A percentile compares a stretch with the other conserved stretches of the same genome.
Evolutionary conservation across 2,329 filamentous ascomycete genomes (phyloP).

Genomic region (Colletotrichum scovillei): DNA sequence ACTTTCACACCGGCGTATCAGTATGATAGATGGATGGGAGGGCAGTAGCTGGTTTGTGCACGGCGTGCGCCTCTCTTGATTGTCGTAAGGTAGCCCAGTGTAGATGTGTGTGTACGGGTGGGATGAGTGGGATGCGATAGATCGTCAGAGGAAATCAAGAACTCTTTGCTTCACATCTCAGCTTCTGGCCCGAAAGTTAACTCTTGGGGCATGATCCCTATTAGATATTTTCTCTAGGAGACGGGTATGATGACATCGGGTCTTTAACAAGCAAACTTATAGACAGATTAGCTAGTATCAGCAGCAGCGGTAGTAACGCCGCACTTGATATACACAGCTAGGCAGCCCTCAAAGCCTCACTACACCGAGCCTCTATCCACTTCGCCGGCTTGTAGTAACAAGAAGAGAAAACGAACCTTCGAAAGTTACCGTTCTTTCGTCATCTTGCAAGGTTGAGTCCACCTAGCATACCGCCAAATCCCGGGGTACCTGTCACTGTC

Average conservation of each 20-base stretch:
- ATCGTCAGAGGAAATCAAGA: background rate
- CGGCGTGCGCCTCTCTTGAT: background rate
- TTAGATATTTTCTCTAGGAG: no score
- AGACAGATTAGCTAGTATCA: background rate
- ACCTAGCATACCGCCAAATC: background rate
- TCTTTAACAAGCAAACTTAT: background rate
- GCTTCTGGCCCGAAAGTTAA: background rate
- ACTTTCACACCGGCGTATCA: background rate
- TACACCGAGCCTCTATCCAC: background rate
- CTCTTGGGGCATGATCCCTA: background rate
- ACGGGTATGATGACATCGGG: background rate
- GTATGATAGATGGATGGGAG: background rate
- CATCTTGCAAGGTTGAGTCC: background rate
- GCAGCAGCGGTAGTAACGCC: background rate
- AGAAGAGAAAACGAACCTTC: background rate
- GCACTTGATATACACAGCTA: no score
- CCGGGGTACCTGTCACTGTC: background rate
- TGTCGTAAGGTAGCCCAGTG: background rate
- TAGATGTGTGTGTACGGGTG: background rate
- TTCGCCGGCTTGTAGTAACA: accelerated
- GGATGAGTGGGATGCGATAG: background rate
- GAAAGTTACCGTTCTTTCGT: background rate
- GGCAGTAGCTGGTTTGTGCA: background rate
- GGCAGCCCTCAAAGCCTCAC: no score
- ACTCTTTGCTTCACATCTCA: background rate